phyloP scores from a whole-genome alignment of 2,329 filamentous ascomycete species.

The Scleromitrula shiraiana region DNA sequence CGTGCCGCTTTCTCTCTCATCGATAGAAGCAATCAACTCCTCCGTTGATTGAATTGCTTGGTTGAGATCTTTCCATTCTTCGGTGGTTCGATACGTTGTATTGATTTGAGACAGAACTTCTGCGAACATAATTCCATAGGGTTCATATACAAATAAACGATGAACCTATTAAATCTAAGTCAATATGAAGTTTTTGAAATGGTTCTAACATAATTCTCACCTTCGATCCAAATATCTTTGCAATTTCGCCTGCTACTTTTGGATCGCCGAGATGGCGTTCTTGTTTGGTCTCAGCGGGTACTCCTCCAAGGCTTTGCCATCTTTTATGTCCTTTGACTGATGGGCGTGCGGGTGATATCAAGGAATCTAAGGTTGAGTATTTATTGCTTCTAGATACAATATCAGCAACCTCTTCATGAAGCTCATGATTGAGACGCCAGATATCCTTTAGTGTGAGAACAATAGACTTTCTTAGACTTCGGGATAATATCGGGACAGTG shows the following conservation, averaged over 20 bases:
- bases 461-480: slow-evolving; percentile 60
- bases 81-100: slow-evolving; percentile 57
- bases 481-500: slow-evolving; percentile 58
- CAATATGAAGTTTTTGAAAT: background rate
- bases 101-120: slow-evolving; percentile 73
- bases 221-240: slow-evolving; percentile 52
- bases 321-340: slow-evolving; percentile 32
- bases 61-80: slow-evolving; percentile 73
- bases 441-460: slow-evolving; percentile 74
- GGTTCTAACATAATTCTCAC: slow-evolving; percentile 28
- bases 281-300: slow-evolving; percentile 33
- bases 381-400: slow-evolving; percentile 59
- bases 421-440: slow-evolving; percentile 72
- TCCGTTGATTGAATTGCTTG: slow-evolving; percentile 78
- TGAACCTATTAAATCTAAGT: slow-evolving; percentile 53
- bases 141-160: slow-evolving; percentile 79
- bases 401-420: slow-evolving; percentile 66
- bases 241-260: slow-evolving; percentile 50
- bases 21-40: slow-evolving; percentile 63
- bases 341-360: slow-evolving; percentile 3
- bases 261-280: slow-evolving; percentile 46
- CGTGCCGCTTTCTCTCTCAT: slow-evolving; percentile 50
- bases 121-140: slow-evolving; percentile 86
- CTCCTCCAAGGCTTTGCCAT: slow-evolving; percentile 37
- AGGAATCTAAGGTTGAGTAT: slow-evolving; percentile 40